Evolutionary conservation across 495 filamentous ascomycete species (phyloP).

Genomic region (Rostrohypoxylon terebratum): DNA sequence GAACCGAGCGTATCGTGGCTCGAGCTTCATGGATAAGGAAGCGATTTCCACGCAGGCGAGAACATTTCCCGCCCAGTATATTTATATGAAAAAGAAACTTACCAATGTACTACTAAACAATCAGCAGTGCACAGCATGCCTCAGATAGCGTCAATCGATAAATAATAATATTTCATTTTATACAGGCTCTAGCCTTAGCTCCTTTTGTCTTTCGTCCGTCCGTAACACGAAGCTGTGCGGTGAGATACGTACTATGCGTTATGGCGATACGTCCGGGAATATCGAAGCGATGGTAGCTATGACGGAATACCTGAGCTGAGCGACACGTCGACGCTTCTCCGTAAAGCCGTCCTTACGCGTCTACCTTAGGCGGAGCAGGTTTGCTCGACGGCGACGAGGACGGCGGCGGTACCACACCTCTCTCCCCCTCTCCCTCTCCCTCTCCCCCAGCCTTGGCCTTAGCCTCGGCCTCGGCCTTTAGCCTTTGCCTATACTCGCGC

Average conservation of each 20-base stretch:
- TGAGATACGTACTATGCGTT: constrained; percentile 1
- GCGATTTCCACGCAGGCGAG: background rate
- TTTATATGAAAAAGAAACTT: background rate
- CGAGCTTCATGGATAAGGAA: background rate
- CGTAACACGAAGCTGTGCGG: background rate
- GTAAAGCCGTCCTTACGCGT: background rate
- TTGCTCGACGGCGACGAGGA: constrained; percentile 4
- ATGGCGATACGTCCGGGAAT: constrained; percentile 5
- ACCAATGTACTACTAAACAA: background rate
- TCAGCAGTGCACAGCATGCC: background rate
- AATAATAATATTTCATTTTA: background rate
- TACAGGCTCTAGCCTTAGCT: background rate
- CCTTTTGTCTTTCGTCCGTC: background rate
- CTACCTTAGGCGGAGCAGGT: constrained; percentile 26
- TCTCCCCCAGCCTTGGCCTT: constrained; percentile 26
- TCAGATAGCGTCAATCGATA: background rate
- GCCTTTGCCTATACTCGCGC: constrained; percentile 38
- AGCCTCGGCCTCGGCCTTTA: constrained; percentile 36
- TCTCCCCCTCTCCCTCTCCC: background rate
- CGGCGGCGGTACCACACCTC: constrained; percentile 25
- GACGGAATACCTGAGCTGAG: background rate
- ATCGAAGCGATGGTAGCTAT: background rate
- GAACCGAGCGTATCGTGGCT: background rate
- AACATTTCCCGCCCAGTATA: too few species aligned
- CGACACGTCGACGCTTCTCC: background rate